These are phyloP conservation scores for Fraxinus excelsior DNA, from an alignment of 257 asterid species.

Conservation along the genomic window DNA sequence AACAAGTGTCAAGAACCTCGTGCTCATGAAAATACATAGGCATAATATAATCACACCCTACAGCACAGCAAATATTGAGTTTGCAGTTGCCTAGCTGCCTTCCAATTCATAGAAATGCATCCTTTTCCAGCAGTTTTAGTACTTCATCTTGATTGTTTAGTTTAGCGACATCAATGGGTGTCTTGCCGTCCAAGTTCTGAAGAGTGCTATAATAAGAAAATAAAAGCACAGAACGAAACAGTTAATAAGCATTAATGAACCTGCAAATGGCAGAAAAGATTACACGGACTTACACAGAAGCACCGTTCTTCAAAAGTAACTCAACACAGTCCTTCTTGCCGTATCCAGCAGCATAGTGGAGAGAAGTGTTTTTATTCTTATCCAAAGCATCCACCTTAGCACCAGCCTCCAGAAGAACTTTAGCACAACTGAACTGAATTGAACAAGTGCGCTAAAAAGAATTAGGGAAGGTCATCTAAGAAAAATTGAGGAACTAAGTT, in stretches of 20 bases:
- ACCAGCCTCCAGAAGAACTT: slow-evolving; percentile 90
- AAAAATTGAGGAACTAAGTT: background rate
- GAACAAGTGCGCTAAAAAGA: background rate
- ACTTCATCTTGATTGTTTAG: slow-evolving; percentile 86
- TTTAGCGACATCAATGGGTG: slow-evolving; percentile 96
- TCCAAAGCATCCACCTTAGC: slow-evolving; percentile 95
- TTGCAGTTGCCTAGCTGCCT: background rate
- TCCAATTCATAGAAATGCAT: slow-evolving; percentile 67
- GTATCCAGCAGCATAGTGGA: slow-evolving; percentile 98
- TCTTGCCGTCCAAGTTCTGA: slow-evolving; percentile 95
- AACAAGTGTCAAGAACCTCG: background rate
- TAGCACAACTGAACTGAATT: slow-evolving; percentile 80
- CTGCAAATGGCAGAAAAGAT: background rate
- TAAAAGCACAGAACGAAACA: background rate
- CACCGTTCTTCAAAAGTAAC: slow-evolving; percentile 83
- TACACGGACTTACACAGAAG: slow-evolving; percentile 80
- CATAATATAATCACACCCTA: background rate
- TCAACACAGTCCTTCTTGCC: slow-evolving; percentile 98
- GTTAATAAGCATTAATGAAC: background rate
- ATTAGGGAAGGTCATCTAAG: background rate
- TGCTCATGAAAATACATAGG: background rate
- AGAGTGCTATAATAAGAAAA: slow-evolving; percentile 62
- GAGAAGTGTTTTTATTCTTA: slow-evolving; percentile 96
- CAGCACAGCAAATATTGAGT: too few relatives aligned
- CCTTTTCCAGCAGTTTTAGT: slow-evolving; percentile 86